Evolutionary conservation across 2,329 filamentous ascomycete species (phyloP), one percentile per base, ranked within the genome.

Genomic region (Ophiocordyceps robertsii): DNA sequence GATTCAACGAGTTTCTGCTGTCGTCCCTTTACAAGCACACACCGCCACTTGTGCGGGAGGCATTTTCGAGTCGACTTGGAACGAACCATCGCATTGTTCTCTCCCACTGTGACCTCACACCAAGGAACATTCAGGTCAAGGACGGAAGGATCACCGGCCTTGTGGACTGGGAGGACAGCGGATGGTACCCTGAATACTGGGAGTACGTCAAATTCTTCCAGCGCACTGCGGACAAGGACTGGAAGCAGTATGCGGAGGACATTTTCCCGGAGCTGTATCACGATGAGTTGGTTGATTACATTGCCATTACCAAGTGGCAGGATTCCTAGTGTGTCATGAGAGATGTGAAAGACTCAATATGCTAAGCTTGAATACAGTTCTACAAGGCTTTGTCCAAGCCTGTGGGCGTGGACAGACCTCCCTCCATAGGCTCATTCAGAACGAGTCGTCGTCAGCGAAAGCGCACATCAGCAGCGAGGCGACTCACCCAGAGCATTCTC

Each of bases 51-150:
- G n/a, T 60, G 4, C 45, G 44, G 2, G 40, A 36, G 13, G 49
- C 56, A 1, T 54, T 59, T 43, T 33, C 49, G 14, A 37, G 37
- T 3, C 51, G 51, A n/a, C 41, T 57, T 14, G 41, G 44, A 24
- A 54, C 50, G 0, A 30, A 51, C 16, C 55, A 63, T 47, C 49
- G 49, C n/a, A 51, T 63, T 29, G 59, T 67, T 1, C 67, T 76
- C 45, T 69, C 69, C 2, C 70, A 76, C 55, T 64, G 64, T 3
- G 72, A 77, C 51, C 56, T 77, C 11, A 58, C 56, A 10, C 60
- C 59, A 3, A 48, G 63, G 3, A 73, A 72, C 42, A 68, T 73
- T 29, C 44, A 72, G 4, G 54, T 62, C 3, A 46, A 53, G 2
- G 62, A 58, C 3, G 62, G 61, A 14, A 52, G 59, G 8, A 54